These are phyloP conservation scores for Endothia cerciana DNA, from an alignment of 2,329 filamentous ascomycete species.

Conservation along the genomic window DNA sequence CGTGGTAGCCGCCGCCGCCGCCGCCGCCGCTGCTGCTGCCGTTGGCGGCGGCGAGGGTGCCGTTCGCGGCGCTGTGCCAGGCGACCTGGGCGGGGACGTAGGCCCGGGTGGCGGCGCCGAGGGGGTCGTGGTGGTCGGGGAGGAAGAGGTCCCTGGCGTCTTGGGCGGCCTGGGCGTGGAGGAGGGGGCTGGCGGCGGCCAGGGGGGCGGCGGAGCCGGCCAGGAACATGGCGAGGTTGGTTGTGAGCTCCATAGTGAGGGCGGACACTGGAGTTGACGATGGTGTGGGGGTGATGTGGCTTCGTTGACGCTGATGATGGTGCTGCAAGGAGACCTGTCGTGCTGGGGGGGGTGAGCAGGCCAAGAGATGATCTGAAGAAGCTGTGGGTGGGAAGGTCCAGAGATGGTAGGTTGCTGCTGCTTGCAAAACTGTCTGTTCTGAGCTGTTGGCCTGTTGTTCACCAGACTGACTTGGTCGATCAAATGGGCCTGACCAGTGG, in stretches of 20 bases:
- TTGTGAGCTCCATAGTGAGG: not conserved
- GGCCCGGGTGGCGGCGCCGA: not conserved
- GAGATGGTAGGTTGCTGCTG: not conserved
- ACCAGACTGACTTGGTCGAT: not conserved
- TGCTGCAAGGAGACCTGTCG: not conserved
- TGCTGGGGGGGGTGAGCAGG: not conserved
- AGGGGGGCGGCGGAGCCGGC: not conserved
- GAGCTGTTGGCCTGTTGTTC: not conserved
- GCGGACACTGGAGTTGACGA: not conserved
- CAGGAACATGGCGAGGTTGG: not conserved
- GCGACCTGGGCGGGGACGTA: not conserved
- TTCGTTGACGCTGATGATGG: not conserved
- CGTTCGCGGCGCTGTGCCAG: slow-evolving; percentile 1
- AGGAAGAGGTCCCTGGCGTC: not conserved
- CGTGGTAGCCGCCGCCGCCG: not conserved
- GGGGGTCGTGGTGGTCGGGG: slow-evolving; percentile 2
- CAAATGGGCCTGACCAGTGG: not conserved
- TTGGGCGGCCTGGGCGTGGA: not conserved
- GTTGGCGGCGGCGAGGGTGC: not conserved
- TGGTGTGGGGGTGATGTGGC: not conserved
- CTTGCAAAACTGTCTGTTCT: not conserved
- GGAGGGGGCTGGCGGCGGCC: not conserved
- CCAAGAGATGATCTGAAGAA: not conserved
- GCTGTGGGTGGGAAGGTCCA: not conserved
- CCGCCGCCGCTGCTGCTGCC: not conserved